phyloP scores from a whole-genome alignment of 192 early-diverging fungal genomes.

The Chytriomyces sp. region DNA sequence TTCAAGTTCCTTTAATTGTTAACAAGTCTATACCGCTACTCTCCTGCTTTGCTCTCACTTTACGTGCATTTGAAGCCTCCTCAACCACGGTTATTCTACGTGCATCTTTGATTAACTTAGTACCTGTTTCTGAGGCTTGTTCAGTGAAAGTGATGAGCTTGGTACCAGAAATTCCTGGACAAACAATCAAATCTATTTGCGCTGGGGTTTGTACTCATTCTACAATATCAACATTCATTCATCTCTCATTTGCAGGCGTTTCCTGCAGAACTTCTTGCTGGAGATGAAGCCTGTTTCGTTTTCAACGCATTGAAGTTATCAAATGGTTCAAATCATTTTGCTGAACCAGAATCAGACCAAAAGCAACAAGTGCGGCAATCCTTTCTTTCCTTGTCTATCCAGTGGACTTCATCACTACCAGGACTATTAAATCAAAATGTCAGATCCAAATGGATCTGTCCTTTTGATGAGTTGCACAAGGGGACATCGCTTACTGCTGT shows the following conservation, averaged over 20 bases:
- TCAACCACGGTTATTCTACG: background rate
- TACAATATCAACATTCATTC: no score
- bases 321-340: no score
- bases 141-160: background rate
- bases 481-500: background rate
- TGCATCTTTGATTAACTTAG: background rate
- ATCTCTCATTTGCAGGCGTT: background rate
- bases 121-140: background rate
- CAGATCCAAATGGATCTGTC: constrained; percentile 9
- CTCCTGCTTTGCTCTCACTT: background rate
- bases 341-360: no score
- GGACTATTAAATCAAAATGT: background rate
- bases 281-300: constrained; percentile 2
- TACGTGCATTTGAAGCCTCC: background rate
- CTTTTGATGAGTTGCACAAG: background rate
- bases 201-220: background rate
- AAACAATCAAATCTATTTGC: background rate
- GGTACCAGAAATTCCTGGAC: background rate
- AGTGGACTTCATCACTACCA: background rate
- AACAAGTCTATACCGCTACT: background rate
- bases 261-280: background rate
- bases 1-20: background rate
- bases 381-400: background rate
- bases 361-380: no score
- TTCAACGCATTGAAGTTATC: constrained; percentile 8